Percentiles rank a stretch among this genome's conserved stretches.
These are phyloP conservation scores for Zygoascus meyerae DNA, from an alignment of 1,139 yeast genomes.

Conservation along the genomic window DNA sequence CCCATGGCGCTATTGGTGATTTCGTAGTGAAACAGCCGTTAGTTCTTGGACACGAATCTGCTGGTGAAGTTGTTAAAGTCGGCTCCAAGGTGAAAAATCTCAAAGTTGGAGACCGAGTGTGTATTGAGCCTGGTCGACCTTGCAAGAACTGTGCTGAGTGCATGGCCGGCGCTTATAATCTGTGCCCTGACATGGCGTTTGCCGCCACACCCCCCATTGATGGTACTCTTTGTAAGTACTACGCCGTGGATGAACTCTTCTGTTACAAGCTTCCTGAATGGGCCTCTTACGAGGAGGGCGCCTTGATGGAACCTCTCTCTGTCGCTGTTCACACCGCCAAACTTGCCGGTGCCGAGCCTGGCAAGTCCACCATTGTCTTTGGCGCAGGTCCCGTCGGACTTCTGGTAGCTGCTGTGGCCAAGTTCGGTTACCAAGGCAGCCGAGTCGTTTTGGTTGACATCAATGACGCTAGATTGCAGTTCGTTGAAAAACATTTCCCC, in stretches of 20 bases:
- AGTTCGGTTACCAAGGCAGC: slow-evolving; percentile 66
- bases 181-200: slow-evolving; percentile 77
- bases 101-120: slow-evolving; percentile 39
- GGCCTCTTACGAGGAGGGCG: slow-evolving; percentile 78
- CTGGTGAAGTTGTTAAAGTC: slow-evolving; percentile 63
- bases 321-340: slow-evolving; percentile 83
- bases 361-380: slow-evolving; percentile 70
- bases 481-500: slow-evolving; percentile 20
- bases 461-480: slow-evolving; percentile 18
- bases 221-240: slow-evolving; percentile 67
- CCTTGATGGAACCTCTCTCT: slow-evolving; percentile 79
- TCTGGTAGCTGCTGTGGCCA: slow-evolving; percentile 67
- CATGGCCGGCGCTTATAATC: slow-evolving; percentile 72
- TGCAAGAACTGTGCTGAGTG: slow-evolving; percentile 11
- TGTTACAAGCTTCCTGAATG: slow-evolving; percentile 72
- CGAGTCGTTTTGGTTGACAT: slow-evolving; percentile 55
- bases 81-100: slow-evolving; percentile 52
- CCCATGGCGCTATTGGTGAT: slow-evolving; percentile 70
- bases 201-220: slow-evolving; percentile 83
- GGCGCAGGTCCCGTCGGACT: slow-evolving; percentile 96
- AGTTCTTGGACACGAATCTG: slow-evolving; percentile 61
- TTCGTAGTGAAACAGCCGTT: slow-evolving; percentile 30
- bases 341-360: slow-evolving; percentile 57
- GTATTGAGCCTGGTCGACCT: slow-evolving; percentile 82
- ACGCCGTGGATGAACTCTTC: slow-evolving; percentile 75